Evolutionary conservation across 495 filamentous ascomycete genomes (phyloP).

Genomic region (Pyrenula aspistea): DNA sequence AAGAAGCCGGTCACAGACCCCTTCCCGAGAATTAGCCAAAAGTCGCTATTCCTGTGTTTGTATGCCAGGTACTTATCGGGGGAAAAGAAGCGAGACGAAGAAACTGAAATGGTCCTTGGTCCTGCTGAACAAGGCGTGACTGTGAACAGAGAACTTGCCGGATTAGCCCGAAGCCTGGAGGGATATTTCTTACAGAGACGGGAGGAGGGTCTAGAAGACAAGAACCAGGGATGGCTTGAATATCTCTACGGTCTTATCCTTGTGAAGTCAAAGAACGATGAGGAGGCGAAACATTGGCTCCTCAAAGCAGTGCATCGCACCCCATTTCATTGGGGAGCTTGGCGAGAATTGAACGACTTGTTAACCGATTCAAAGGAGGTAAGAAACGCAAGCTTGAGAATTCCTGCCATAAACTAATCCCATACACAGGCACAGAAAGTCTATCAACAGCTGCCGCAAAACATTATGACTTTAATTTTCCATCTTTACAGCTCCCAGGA

Average conservation of each 20-base stretch:
- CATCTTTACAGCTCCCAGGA: slow-evolving; percentile 82
- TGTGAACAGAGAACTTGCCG: slow-evolving; percentile 68
- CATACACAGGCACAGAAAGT: slow-evolving; percentile 40
- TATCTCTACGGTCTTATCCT: slow-evolving; percentile 89
- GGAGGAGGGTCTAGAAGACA: slow-evolving; percentile 43
- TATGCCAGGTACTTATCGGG: slow-evolving; percentile 90
- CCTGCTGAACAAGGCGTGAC: slow-evolving; percentile 77
- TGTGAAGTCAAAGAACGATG: slow-evolving; percentile 81
- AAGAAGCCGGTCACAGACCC: slow-evolving; percentile 22
- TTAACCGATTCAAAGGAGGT: slow-evolving; percentile 76
- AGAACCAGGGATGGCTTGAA: slow-evolving; percentile 85
- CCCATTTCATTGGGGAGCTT: slow-evolving; percentile 93
- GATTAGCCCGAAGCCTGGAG: slow-evolving; percentile 62
- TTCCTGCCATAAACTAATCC: slow-evolving; percentile 1
- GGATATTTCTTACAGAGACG: slow-evolving; percentile 58
- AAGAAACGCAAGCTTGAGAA: slow-evolving; percentile 14
- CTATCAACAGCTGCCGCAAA: slow-evolving; percentile 57
- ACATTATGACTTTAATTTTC: slow-evolving; percentile 89
- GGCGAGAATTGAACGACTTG: slow-evolving; percentile 74
- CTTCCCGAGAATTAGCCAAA: slow-evolving; percentile 61
- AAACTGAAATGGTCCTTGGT: slow-evolving; percentile 93
- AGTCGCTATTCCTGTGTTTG: slow-evolving; percentile 80
- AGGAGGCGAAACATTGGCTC: slow-evolving; percentile 68
- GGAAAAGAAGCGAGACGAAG: slow-evolving; percentile 92
- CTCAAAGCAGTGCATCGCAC: slow-evolving; percentile 73